Conservation (phyloP, 2,329 filamentous ascomycete genomes). For the Aspergillus spinulosporus region DNA sequence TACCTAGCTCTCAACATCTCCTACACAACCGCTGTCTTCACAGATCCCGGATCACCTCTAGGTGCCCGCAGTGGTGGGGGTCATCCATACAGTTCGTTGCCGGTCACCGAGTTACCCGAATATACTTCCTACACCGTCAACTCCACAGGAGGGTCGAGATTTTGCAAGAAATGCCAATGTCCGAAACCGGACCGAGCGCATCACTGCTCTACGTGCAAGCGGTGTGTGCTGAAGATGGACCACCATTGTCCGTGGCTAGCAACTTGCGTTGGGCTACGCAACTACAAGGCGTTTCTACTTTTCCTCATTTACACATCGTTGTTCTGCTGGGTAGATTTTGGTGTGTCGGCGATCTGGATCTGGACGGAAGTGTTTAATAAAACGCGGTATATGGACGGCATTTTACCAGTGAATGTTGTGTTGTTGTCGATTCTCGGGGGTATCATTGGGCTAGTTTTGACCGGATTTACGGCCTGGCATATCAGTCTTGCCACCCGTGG, state of each 20-base stretch:
- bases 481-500: conserved; percentile 74
- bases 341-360: conserved; percentile 76
- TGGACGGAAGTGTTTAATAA: conserved; percentile 77
- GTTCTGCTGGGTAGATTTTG: conserved; percentile 80
- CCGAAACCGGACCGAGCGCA: conserved; percentile 94
- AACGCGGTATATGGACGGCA: conserved; percentile 68
- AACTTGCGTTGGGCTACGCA: conserved; percentile 87
- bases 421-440: conserved; percentile 82
- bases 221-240: conserved; percentile 98
- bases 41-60: conserved; percentile 72
- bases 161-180: conserved; percentile 96
- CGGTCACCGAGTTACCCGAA: conserved; percentile 63
- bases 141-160: conserved; percentile 79
- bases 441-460: conserved; percentile 86
- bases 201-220: conserved; percentile 91
- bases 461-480: conserved; percentile 90
- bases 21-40: conserved; percentile 93
- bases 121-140: conserved; percentile 87
- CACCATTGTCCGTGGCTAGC: conserved; percentile 99
- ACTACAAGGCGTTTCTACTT: conserved; percentile 93
- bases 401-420: conserved; percentile 88
- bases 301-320: conserved; percentile 87
- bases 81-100: conserved; percentile 71
- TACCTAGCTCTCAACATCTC: conserved; percentile 81
- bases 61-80: conserved; percentile 30